These are phyloP conservation scores for Tritrichomonas foetus DNA, from an alignment of 208 protist genomes.

Conservation along the genomic window DNA sequence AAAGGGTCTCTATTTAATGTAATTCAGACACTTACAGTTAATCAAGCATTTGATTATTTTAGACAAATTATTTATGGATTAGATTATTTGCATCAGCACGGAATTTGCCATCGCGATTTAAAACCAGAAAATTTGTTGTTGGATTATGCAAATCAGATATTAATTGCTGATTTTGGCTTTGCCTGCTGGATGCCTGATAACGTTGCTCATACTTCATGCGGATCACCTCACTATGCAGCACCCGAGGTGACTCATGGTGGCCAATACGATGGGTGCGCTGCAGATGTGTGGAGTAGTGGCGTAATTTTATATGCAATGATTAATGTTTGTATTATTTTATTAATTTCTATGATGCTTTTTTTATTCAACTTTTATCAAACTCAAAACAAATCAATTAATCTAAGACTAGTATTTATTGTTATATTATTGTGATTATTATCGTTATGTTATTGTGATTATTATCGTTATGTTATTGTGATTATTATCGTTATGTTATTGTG, in stretches of 20 bases:
- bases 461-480: too few relatives aligned
- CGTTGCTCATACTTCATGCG: constrained; percentile 27
- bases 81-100: constrained; percentile 41
- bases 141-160: not conserved
- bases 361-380: too few relatives aligned
- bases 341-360: too few relatives aligned
- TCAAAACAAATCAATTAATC: too few relatives aligned
- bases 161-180: constrained; percentile 41
- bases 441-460: too few relatives aligned
- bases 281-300: constrained; percentile 37
- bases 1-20: not conserved
- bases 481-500: too few relatives aligned
- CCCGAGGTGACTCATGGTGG: constrained; percentile 7
- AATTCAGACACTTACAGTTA: not conserved
- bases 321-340: not conserved
- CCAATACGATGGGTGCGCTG: not conserved
- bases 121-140: constrained; percentile 47
- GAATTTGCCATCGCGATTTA: constrained; percentile 46
- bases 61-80: constrained; percentile 46
- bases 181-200: not conserved
- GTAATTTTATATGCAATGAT: constrained; percentile 20
- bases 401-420: too few relatives aligned
- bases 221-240: constrained; percentile 40
- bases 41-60: not conserved
- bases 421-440: too few relatives aligned